phyloP scores from a whole-genome alignment of 495 filamentous ascomycete species.

The Penicillium turbatum region DNA sequence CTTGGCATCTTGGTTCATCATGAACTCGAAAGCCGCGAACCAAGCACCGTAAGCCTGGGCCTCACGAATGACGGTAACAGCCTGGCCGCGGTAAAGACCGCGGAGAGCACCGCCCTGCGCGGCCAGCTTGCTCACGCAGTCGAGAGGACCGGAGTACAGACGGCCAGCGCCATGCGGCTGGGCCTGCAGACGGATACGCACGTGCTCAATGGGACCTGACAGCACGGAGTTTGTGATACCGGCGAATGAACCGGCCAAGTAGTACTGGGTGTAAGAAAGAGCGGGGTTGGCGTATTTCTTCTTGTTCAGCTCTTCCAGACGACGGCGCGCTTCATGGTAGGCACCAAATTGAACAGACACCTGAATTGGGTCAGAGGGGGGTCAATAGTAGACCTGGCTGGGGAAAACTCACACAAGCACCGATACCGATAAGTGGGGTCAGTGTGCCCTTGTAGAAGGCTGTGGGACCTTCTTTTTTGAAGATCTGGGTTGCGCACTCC shows the following conservation, averaged over 20 bases:
- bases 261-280: conserved; percentile 82
- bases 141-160: conserved; percentile 79
- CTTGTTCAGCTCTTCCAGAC: conserved; percentile 70
- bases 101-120: conserved; percentile 58
- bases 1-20: conserved; percentile 85
- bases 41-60: conserved; percentile 92
- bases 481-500: conserved; percentile 76
- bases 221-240: conserved; percentile 86
- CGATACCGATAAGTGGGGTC: conserved; percentile 93
- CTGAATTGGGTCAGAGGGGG: conserved; percentile 28
- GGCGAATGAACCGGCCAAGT: conserved; percentile 83
- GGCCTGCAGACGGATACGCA: conserved; percentile 95
- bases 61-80: conserved; percentile 83
- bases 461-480: conserved; percentile 76
- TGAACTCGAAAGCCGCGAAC: conserved; percentile 91
- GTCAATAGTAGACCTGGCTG: neutral
- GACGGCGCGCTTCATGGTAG: conserved; percentile 87
- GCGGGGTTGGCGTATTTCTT: conserved; percentile 45
- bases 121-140: conserved; percentile 83
- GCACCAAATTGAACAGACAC: conserved; percentile 96
- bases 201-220: conserved; percentile 92
- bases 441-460: conserved; percentile 99
- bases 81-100: conserved; percentile 81
- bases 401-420: conserved; percentile 71
- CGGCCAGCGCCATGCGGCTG: conserved; percentile 80